Base-by-base conservation (phyloP, 352 stramenopile species). In the Phytophthora aleatoria region DNA sequence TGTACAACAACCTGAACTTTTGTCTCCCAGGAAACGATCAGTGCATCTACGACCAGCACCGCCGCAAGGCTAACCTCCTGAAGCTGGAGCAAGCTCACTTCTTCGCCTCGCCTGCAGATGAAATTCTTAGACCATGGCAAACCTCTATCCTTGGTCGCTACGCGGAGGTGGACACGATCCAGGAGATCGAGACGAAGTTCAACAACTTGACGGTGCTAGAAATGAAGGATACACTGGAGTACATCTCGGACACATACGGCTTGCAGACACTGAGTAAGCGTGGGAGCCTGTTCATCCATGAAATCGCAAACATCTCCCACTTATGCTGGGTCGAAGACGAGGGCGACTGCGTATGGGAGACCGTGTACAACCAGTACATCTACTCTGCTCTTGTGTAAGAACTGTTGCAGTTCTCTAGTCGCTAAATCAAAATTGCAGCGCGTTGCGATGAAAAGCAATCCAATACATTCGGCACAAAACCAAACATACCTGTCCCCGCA, bases 61-160 rank as follows among this genome's bases (percentile, higher is more conserved):
- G 72, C 1, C 72, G 74, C 43, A 74, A 74, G 44, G n/a, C 31
- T 45, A 86, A 86, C 56, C 76, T 75, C 43, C 63, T 71, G 9
- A 78, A 68, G 20, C 43, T 79, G 30, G 44, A 63, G n/a, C 61
- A 63, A 24, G 74, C 74, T 9, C 69, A 79, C 44, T 79, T 83
- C 60, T 80, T 86, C 28, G 61, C 68, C 0, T 83, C 35, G 0
- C 52, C 72, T 0, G 43, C 50, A 0, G 74, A 82, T 50, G 64
- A 72, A 0, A 30, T 57, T 13, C 65, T 83, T 30, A 66, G 71
- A 35, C 74, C 74, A 15, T 86, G 73, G 72, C 67, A 86, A 47
- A 69, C 41, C 7, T 73, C 53, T 28, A 67, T 82, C 28, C 62
- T 83, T 10, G 77, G 74, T 2, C 64, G 64, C 24, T 86, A 83